Evolutionary conservation across 2,329 filamentous ascomycete species (phyloP), one percentile per base, ranked within the genome.

Genomic region (Madurella mycetomatis): DNA sequence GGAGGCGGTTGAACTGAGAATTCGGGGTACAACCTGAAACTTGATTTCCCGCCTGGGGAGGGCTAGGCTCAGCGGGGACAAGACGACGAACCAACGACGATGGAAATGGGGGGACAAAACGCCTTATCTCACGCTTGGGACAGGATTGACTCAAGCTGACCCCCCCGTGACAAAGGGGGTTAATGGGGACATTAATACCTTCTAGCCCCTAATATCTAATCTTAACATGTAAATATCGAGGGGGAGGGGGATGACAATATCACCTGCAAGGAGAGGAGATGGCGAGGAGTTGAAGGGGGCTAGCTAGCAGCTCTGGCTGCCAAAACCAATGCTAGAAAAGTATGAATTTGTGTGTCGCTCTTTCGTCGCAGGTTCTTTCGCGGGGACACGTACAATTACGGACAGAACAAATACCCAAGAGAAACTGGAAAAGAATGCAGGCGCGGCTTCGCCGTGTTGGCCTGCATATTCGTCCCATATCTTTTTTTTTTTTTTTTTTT

Each of bases 121-220:
- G 31, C 34, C 19, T 47, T 47, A 37, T 9, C 11, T 47, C 30
- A 9, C 9, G 4, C 11, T 37, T 37, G 34, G 34, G 34, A 15
- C 34, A 15, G 11, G 34, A 3, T 11, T 11, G 9, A 37, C 11
- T n/a, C 9, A 15, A 37, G 11, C 13, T 4, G 9, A 37, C 4
- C 4, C 34, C 34, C 34, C 34, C 25, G 53, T 51, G 53, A 48
- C 16, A 12, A 42, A 39, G 44, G 30, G 39, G 16, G 34, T 39
- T 12, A 31, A 40, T 55, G 47, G 42, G 41, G 47, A 41, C 43
- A 49, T 31, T 62, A 61, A 62, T 59, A 59, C 50, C 53, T 51
- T 53, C 54, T 61, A 61, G 53, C 59, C 56, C 51, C 54, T 67
- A 67, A 67, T 67, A 65, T 62, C 55, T 67, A 67, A 67, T 67